Conservation (phyloP, 2,329 filamentous ascomycete genomes). For the Fusarium sp. region DNA sequence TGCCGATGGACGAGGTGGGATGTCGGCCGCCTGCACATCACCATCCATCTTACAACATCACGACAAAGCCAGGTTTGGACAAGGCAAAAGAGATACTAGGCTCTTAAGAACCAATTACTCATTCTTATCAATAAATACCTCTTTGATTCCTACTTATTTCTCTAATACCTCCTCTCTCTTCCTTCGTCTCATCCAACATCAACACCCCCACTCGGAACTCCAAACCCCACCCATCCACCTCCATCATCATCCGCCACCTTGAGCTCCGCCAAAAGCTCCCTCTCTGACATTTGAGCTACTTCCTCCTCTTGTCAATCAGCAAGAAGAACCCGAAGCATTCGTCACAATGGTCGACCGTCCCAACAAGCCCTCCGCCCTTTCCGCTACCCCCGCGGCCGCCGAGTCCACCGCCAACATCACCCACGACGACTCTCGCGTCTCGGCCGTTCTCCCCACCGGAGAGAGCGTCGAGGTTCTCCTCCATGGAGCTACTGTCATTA, state of each 20-base stretch:
- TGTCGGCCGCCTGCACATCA: conserved; percentile 21
- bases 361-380: conserved; percentile 84
- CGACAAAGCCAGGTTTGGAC: neutral
- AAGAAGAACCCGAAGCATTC: neutral
- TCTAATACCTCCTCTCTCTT: neutral
- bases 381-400: conserved; percentile 78
- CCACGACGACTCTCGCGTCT: conserved; percentile 77
- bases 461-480: conserved; percentile 88
- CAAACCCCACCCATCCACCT: conserved; percentile 37
- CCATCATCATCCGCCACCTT: conserved; percentile 20
- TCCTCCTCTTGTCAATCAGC: neutral
- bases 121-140: neutral
- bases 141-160: neutral
- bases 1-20: conserved; percentile 8
- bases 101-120: neutral
- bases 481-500: conserved; percentile 92
- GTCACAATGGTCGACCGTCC: conserved; percentile 80
- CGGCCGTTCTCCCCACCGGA: conserved; percentile 85
- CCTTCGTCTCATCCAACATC: conserved; percentile 5
- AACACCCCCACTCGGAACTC: conserved; percentile 25
- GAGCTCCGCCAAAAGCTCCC: conserved; percentile 7
- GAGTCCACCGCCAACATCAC: conserved; percentile 81
- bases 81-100: neutral
- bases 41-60: conserved; percentile 9
- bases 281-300: neutral